Evolutionary conservation across 768 basidiomycete species (phyloP), one percentile per base, ranked within the genome.

Genomic region (Rhizopogon vesiculosus): DNA sequence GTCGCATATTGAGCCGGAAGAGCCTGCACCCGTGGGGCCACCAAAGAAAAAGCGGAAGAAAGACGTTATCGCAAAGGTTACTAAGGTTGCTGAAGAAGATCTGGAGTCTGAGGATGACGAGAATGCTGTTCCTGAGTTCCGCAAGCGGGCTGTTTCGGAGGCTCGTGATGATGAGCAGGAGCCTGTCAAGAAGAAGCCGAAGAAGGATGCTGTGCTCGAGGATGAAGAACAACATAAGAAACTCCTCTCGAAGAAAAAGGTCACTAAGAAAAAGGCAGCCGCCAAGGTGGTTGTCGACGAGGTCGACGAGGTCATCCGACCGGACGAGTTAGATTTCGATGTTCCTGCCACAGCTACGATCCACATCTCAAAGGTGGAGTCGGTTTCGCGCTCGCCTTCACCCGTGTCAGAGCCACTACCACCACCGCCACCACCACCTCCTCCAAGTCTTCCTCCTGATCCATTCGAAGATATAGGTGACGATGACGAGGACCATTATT

Each of bases 401-500:
- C 75, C 79, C 43, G 75, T 82, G 0, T 81, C 80, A 0, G 63
- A 61, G 18, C 67, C 66, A 6, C 59, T 70, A 4, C 74, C 67
- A 1, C 77, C 22, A 22, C 2, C 22, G 2, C 22, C 22, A 22
- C 22, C 22, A 22, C 22, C 22, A 22, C 22, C 22, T 22, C 22
- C 78, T 8, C 79, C 80, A 5, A 63, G 62, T 50, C 76, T 75
- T 1, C 81, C 79, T 13, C 78, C 77, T 13, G 81, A 89, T 66
- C 79, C 78, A 2, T 25, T 25, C 25, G 70, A 76, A 31, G 88
- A 81, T 2, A 62, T 91, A 12, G 88, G 88, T 59, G 79, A 85
- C 39, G 94, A 96, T 66, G 93, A 95, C 61, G 94, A 97, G 68
- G 94, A 97, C 66, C 67, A 90, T 15, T 96, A 88, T 71, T 93